Percentiles rank a stretch among this genome's conserved stretches.
These are phyloP conservation scores for Blastocrithidia nonstop DNA, from an alignment of 208 protist species.

Conservation along the genomic window DNA sequence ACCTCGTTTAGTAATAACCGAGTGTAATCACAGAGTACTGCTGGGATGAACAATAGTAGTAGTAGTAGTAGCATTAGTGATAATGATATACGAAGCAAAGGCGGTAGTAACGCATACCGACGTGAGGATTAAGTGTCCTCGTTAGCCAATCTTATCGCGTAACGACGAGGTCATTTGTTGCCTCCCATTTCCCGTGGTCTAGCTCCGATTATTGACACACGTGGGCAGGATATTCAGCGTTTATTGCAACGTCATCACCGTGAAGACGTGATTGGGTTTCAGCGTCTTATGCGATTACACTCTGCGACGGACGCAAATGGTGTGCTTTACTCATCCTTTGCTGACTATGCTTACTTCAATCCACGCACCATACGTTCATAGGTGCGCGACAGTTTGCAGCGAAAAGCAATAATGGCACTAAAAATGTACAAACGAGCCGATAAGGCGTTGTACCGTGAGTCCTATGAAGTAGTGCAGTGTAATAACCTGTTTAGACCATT, in stretches of 20 bases:
- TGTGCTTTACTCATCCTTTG: conserved; percentile 41
- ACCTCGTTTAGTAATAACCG: not conserved
- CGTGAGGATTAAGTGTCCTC: conserved; percentile 19
- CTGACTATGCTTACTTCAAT: conserved; percentile 75
- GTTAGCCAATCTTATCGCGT: conserved; percentile 47
- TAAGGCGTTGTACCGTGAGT: conserved; percentile 44
- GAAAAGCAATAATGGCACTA: conserved; percentile 30
- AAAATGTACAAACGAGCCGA: conserved; percentile 42
- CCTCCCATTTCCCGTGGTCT: conserved; percentile 39
- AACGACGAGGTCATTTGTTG: conserved; percentile 48
- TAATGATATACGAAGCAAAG: too few relatives aligned
- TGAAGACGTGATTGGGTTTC: conserved; percentile 50
- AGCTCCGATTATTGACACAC: conserved; percentile 25
- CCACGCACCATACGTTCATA: conserved; percentile 62
- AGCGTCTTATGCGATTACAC: conserved; percentile 20
- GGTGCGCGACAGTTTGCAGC: conserved; percentile 38
- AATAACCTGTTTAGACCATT: conserved; percentile 10
- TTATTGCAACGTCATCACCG: conserved; percentile 68
- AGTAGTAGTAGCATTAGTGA: conserved; percentile 4
- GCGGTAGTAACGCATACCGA: not conserved
- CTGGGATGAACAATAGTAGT: not conserved
- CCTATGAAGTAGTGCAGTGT: conserved; percentile 27
- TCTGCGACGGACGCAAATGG: not conserved
- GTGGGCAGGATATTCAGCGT: conserved; percentile 48
- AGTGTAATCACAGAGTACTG: not conserved